Evolutionary conservation across 495 filamentous ascomycete genomes (phyloP).

Genomic region (Mycothermus thermophilus): DNA sequence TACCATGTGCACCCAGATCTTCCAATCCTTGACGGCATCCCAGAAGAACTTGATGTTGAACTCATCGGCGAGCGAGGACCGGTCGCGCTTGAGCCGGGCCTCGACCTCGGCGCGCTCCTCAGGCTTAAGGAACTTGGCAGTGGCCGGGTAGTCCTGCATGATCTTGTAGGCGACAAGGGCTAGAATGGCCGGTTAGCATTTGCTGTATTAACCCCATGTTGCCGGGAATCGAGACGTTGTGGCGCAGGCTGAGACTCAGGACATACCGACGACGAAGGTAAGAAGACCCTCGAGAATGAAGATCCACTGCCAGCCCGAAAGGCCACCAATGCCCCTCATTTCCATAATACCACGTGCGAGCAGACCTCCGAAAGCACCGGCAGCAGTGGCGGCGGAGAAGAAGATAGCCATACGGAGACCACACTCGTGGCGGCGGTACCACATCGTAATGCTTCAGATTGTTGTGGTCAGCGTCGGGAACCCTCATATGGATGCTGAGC

Average conservation of each 20-base stretch:
- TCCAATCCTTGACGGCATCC: constrained; percentile 62
- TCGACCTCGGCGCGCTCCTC: constrained; percentile 54
- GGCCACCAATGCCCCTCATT: constrained; percentile 51
- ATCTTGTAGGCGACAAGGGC: constrained; percentile 54
- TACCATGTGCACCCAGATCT: constrained; percentile 49
- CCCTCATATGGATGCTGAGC: constrained; percentile 41
- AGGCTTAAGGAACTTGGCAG: constrained; percentile 56
- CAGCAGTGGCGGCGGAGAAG: constrained; percentile 66
- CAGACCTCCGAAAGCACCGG: constrained; percentile 67
- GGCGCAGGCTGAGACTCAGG: not conserved
- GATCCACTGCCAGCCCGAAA: constrained; percentile 63
- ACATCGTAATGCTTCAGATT: constrained; percentile 44
- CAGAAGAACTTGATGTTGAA: constrained; percentile 63
- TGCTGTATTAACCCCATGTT: not conserved
- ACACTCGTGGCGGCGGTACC: constrained; percentile 54
- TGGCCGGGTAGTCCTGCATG: constrained; percentile 67
- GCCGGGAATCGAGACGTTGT: too few relatives aligned
- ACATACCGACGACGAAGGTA: constrained; percentile 44
- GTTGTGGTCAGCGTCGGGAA: not conserved
- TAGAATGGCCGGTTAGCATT: not conserved
- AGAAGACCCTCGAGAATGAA: constrained; percentile 58
- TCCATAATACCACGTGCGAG: constrained; percentile 54
- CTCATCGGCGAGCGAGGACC: constrained; percentile 63
- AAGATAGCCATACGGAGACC: constrained; percentile 62
- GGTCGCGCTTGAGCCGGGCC: constrained; percentile 50